A percentile compares a stretch with the other conserved stretches of the same genome.
These are phyloP conservation scores for Euphorbia lathyris DNA, from an alignment of 345 rosid genomes.

Conservation along the genomic window DNA sequence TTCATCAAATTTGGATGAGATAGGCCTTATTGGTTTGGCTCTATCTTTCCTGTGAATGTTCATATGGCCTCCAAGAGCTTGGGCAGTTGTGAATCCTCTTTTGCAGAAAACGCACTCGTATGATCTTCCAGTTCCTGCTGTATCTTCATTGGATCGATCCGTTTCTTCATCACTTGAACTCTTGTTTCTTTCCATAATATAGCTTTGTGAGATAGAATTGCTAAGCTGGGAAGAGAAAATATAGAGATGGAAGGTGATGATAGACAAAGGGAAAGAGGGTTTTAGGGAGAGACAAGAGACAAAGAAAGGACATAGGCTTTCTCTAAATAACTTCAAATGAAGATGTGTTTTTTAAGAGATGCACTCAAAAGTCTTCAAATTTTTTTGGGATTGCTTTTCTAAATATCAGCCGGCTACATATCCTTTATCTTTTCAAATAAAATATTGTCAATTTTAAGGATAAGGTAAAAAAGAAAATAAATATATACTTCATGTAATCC, in stretches of 20 bases:
- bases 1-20: slow-evolving; percentile 28
- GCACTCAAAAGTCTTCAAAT: slow-evolving; percentile 15
- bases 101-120: slow-evolving; percentile 31
- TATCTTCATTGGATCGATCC: slow-evolving; percentile 11
- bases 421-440: not conserved
- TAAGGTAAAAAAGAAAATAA: too few relatives aligned
- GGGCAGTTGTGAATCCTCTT: slow-evolving; percentile 29
- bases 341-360: slow-evolving; percentile 1
- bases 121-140: slow-evolving; percentile 13
- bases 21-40: slow-evolving; percentile 13
- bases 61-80: slow-evolving; percentile 34
- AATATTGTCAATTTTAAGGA: too few relatives aligned
- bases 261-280: too few relatives aligned
- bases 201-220: too few relatives aligned
- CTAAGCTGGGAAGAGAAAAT: too few relatives aligned
- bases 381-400: slow-evolving; percentile 14
- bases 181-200: not conserved
- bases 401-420: slow-evolving; percentile 21
- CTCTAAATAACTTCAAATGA: not conserved
- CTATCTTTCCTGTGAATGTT: slow-evolving; percentile 32
- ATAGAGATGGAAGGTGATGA: not conserved
- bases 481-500: not conserved
- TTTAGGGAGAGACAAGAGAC: slow-evolving; percentile 1
- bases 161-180: slow-evolving; percentile 23
- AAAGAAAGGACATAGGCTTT: slow-evolving; percentile 6